phyloP scores from a whole-genome alignment of 768 basidiomycete species.

The Russula compacta region DNA sequence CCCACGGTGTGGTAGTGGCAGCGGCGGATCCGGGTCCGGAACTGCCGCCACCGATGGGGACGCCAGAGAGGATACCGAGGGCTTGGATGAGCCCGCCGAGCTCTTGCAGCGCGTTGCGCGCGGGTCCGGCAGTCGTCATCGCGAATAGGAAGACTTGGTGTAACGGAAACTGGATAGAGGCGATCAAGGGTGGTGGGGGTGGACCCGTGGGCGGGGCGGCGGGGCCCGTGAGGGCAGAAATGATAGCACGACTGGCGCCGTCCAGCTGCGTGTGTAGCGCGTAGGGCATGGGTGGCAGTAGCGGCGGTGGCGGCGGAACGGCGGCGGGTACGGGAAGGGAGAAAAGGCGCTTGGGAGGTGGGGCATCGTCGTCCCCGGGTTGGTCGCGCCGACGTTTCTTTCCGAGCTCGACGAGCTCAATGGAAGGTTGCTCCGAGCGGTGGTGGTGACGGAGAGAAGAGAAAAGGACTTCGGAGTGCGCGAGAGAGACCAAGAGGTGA shows the following conservation, averaged over 20 bases:
- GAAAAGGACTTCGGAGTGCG: constrained; percentile 58
- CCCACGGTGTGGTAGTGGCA: constrained; percentile 18
- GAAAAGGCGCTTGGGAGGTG: constrained; percentile 19
- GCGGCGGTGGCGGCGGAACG: background rate
- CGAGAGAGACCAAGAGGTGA: constrained; percentile 53
- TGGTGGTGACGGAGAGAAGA: constrained; percentile 42
- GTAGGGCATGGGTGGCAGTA: constrained; percentile 26
- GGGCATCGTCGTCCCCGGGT: constrained; percentile 27
- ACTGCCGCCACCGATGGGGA: constrained; percentile 42
- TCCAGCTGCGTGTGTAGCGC: constrained; percentile 44
- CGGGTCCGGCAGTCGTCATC: constrained; percentile 48
- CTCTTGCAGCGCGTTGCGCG: constrained; percentile 55
- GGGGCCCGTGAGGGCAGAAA: constrained; percentile 34
- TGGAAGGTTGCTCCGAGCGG: constrained; percentile 46
- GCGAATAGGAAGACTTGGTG: constrained; percentile 75
- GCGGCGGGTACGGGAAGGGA: constrained; percentile 18
- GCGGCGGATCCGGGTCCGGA: background rate
- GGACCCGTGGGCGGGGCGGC: constrained; percentile 21
- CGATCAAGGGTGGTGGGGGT: constrained; percentile 47
- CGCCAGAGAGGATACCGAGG: constrained; percentile 69
- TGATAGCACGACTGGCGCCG: constrained; percentile 51
- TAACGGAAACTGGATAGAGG: constrained; percentile 62
- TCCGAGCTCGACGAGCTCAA: constrained; percentile 59
- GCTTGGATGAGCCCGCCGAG: constrained; percentile 77
- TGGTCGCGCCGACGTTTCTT: constrained; percentile 51